Conservation (phyloP, 2,329 filamentous ascomycete species). For the Chaetomium sp. region DNA sequence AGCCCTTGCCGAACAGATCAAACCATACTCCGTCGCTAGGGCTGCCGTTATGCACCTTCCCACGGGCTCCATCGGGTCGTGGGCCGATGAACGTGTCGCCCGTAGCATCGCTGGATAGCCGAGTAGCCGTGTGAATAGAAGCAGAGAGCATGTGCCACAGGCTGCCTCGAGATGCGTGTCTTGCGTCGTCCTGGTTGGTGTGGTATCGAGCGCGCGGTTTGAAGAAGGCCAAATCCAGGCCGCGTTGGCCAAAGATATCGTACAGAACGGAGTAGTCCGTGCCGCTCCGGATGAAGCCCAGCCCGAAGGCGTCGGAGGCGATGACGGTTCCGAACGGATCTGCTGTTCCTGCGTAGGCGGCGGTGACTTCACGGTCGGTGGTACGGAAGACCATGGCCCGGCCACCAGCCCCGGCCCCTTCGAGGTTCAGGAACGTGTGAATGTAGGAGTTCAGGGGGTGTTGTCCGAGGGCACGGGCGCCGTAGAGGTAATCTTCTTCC, state of each 20-base stretch:
- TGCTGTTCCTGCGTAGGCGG: slow-evolving; percentile 62
- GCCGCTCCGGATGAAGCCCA: slow-evolving; percentile 70
- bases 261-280: slow-evolving; percentile 88
- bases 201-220: slow-evolving; percentile 82
- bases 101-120: slow-evolving; percentile 58
- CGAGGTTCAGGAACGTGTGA: slow-evolving; percentile 87
- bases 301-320: slow-evolving; percentile 75
- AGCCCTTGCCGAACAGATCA: slow-evolving; percentile 74
- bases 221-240: slow-evolving; percentile 88
- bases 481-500: slow-evolving; percentile 88
- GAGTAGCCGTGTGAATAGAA: slow-evolving; percentile 66
- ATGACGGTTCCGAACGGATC: slow-evolving; percentile 82
- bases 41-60: slow-evolving; percentile 59
- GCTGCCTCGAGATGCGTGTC: slow-evolving; percentile 63
- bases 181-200: slow-evolving; percentile 78
- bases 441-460: slow-evolving; percentile 74
- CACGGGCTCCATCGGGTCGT: slow-evolving; percentile 46
- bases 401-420: slow-evolving; percentile 89
- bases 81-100: slow-evolving; percentile 59
- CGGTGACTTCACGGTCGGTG: slow-evolving; percentile 79
- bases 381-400: slow-evolving; percentile 81
- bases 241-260: slow-evolving; percentile 70
- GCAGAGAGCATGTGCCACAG: slow-evolving; percentile 96
- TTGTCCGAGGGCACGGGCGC: slow-evolving; percentile 75
- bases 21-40: slow-evolving; percentile 81